A percentile compares a stretch with the other conserved stretches of the same genome.
phyloP scores from a whole-genome alignment of 257 asterid genomes.

The Solanum commersonii region DNA sequence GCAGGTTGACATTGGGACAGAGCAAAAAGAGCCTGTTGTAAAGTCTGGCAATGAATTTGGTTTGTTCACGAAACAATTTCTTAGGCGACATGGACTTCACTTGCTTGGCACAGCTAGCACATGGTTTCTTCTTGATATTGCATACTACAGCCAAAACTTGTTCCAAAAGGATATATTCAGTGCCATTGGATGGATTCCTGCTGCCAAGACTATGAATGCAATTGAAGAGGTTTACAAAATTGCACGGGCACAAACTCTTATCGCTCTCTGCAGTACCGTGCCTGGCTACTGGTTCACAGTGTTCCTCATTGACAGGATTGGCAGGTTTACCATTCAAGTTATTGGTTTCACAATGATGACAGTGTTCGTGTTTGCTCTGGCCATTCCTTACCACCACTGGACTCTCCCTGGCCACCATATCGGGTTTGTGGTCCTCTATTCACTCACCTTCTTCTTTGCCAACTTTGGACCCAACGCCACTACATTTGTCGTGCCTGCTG shows the following conservation, averaged over 20 bases:
- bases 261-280: constrained; percentile 50
- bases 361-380: neutral
- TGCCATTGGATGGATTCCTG: constrained; percentile 59
- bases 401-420: neutral
- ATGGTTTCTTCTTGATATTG: constrained; percentile 59
- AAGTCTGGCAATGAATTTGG: no score
- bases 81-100: constrained; percentile 44
- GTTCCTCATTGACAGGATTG: neutral
- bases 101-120: constrained; percentile 47
- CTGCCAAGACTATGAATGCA: constrained; percentile 41
- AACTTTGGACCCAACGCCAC: constrained; percentile 1
- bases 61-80: constrained; percentile 28
- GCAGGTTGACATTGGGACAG: no score
- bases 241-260: constrained; percentile 51
- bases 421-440: neutral
- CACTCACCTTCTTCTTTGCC: neutral
- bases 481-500: neutral
- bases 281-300: constrained; percentile 47
- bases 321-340: neutral
- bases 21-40: no score
- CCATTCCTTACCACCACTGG: neutral
- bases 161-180: constrained; percentile 58
- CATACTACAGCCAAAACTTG: constrained; percentile 50
- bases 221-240: constrained; percentile 34
- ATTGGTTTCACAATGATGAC: neutral